Base-by-base conservation (phyloP, 2,329 filamentous ascomycete species). In the Trichophyton equinum region DNA sequence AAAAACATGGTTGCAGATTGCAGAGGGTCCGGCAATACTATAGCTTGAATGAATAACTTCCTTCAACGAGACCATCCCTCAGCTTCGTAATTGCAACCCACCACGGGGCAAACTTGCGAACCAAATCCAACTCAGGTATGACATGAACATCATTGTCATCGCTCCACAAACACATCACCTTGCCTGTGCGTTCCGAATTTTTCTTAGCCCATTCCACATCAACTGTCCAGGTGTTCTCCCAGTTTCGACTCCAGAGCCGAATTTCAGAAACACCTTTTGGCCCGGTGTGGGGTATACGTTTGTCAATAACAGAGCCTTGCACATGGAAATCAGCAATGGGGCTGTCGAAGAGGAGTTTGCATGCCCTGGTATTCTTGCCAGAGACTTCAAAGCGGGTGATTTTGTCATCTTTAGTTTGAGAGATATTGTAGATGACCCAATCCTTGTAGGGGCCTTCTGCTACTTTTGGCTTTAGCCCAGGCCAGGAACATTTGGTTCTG, bases 41-140 rank as follows among this genome's bases (percentile, higher is more conserved):
- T 25, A 59, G 18, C 40, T 47, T 51, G 42, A 88, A 92, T 60
- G 75, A 75, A 77, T 87, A 91, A 69, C 79, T 85, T 22, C 88
- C 91, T 71, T 95, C 88, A 33, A 95, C 87, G 67, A 96, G 74
- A 0, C 89, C 91, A 74, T 91, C 87, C 27, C 79, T 79, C 64
- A 83, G 75, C 75, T 96, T 96, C 3, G 85, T 85, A 30, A 91
- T 78, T 8, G 86, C 85, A 5, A 85, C 84, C 94, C 94, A 99
- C 3, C 79, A 76, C 0, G 94, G 94, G 66, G 85, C 80, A 74
- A 85, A 96, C 70, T 85, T 81, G 66, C 82, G 77, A 57, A 89
- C 79, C 74, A 97, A 91, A 67, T 94, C 87, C 58, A 92, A 81
- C 0, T 91, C 91, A 0, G 92, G 91, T 56, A 97, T 91, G 0